Conservation (phyloP, 108 stramenopile species). For the Skeletonema grethae region DNA sequence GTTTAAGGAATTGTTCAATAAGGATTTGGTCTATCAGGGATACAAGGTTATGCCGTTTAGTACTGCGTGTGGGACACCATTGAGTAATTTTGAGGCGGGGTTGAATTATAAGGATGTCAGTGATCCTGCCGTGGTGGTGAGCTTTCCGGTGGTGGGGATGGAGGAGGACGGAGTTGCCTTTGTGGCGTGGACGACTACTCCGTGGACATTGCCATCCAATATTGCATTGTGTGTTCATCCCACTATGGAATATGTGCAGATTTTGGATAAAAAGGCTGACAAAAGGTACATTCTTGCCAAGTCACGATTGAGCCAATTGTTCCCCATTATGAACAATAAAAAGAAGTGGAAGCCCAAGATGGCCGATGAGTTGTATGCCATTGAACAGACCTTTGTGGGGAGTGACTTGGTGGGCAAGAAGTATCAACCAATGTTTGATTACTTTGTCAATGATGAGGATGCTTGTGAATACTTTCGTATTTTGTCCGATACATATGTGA, state of each 20-base stretch:
- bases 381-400: conserved; percentile 75
- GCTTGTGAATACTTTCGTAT: conserved; percentile 83
- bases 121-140: conserved; percentile 98
- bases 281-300: conserved; percentile 88
- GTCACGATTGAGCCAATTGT: conserved; percentile 89
- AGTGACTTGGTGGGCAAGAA: conserved; percentile 89
- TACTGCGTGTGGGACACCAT: conserved; percentile 94
- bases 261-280: conserved; percentile 86
- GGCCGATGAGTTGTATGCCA: conserved; percentile 84
- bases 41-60: conserved; percentile 99
- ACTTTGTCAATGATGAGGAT: conserved; percentile 68
- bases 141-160: conserved; percentile 88
- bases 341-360: conserved; percentile 94
- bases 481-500: conserved; percentile 93
- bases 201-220: conserved; percentile 98
- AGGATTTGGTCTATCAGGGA: conserved; percentile 97
- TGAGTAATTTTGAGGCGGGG: conserved; percentile 99
- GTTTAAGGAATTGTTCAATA: conserved; percentile 92
- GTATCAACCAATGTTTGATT: conserved; percentile 95
- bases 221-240: conserved; percentile 96
- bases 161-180: conserved; percentile 83
- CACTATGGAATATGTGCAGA: conserved; percentile 89
- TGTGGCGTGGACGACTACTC: conserved; percentile 98
- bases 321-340: conserved; percentile 92
- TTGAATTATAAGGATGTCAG: conserved; percentile 98